Evolutionary conservation across 345 rosid species (phyloP).

Genomic region (Dimocarpus longan): DNA sequence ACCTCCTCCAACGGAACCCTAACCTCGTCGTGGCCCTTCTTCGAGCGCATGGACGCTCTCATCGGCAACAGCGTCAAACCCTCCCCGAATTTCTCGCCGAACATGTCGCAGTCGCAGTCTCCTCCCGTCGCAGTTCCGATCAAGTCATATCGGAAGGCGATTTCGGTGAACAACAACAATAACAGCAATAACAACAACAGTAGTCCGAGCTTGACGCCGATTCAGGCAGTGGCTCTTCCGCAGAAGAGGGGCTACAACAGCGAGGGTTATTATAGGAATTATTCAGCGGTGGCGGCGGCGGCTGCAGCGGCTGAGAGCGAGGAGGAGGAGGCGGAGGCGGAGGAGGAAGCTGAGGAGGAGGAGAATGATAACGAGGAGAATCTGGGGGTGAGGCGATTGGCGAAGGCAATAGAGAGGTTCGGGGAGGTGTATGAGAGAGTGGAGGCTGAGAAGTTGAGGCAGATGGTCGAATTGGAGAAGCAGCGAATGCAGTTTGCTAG

Average conservation of each 20-base stretch:
- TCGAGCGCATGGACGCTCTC: constrained; percentile 69
- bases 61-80: constrained; percentile 66
- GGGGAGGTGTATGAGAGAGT: constrained; percentile 86
- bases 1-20: constrained; percentile 53
- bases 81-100: constrained; percentile 36
- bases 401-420: constrained; percentile 75
- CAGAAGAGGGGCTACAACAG: constrained; percentile 56
- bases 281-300: constrained; percentile 83
- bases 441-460: constrained; percentile 84
- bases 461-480: constrained; percentile 98
- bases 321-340: constrained; percentile 41
- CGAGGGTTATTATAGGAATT: constrained; percentile 40
- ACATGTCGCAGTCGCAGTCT: constrained; percentile 28
- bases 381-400: constrained; percentile 59
- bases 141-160: constrained; percentile 8
- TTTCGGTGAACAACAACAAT: neutral
- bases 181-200: neutral
- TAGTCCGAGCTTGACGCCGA: constrained; percentile 25
- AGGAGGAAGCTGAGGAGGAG: constrained; percentile 36
- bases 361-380: constrained; percentile 35
- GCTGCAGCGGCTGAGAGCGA: constrained; percentile 68
- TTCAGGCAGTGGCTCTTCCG: constrained; percentile 56
- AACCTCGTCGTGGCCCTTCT: constrained; percentile 82
- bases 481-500: constrained; percentile 94
- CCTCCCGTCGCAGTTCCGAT: constrained; percentile 27